Percentiles rank a stretch among this genome's conserved stretches.
phyloP scores from a whole-genome alignment of 2,329 filamentous ascomycete genomes.

The Fusarium napiforme region DNA sequence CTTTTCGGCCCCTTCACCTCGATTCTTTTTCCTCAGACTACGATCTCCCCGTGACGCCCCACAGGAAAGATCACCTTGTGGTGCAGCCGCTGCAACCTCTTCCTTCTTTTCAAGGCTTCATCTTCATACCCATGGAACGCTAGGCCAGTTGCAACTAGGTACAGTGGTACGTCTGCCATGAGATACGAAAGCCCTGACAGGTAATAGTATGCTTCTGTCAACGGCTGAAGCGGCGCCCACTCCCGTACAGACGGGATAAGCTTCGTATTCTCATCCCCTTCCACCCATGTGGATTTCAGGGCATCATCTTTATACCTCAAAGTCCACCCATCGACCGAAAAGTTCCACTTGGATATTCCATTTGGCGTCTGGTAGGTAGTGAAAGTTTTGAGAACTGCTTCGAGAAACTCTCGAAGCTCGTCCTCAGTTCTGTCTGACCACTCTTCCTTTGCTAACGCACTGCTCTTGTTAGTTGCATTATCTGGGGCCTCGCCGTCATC shows the following conservation, averaged over 20 bases:
- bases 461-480: background rate
- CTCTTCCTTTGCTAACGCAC: background rate
- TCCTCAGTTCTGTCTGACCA: conserved; percentile 17
- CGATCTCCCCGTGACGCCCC: background rate
- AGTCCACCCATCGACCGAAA: conserved; percentile 13
- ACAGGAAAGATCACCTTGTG: background rate
- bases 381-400: conserved; percentile 15
- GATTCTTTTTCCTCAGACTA: background rate
- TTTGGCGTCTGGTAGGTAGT: conserved; percentile 5
- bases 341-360: conserved; percentile 10
- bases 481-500: background rate
- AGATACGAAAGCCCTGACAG: conserved; percentile 14
- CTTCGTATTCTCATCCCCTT: background rate
- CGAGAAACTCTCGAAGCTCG: conserved; percentile 16
- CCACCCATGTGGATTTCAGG: background rate
- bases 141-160: background rate
- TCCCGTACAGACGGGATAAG: background rate
- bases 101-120: conserved; percentile 2
- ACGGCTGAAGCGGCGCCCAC: background rate
- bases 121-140: conserved; percentile 7
- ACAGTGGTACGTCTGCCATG: background rate
- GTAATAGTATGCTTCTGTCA: conserved; percentile 13
- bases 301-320: background rate
- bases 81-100: conserved; percentile 6
- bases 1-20: background rate